Base-by-base conservation (phyloP, 768 basidiomycete genomes). In the Hypholoma fasciculare region DNA sequence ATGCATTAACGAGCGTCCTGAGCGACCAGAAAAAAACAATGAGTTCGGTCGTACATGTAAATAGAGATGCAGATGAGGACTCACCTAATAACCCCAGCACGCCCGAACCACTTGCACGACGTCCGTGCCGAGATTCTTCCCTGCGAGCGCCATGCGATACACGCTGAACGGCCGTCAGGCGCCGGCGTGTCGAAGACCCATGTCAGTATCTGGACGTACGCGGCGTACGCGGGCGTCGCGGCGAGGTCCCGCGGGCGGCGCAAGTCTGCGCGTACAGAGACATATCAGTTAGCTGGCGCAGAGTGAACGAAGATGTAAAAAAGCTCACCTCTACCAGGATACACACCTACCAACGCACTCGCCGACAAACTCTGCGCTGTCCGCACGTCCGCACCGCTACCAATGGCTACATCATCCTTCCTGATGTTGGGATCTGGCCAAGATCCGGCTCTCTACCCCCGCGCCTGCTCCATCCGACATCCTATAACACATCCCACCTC, bases 101-200 rank as follows among this genome's bases (percentile, higher is more conserved):
- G 4, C 23, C 23, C 23, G 23, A 4, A 23, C 23, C 23, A 23
- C 4, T 23, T 23, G 1, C 23, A 23, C 23, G 23, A 98, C 90
- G 62, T 94, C 92, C 60, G 92, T 98, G 12, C 96, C 96, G 1
- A 98, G 82, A 64, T 95, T 89, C 68, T 98, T 96, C 0, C 96
- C 96, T 0, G 95, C 90, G 19, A 95, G 77, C 0, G 96, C 96
- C 90, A 99, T 97, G 48, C 93, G 84, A 72, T 99, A 96, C 7
- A 99, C 92, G 63, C 92, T 91, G 70, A 99, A 99, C 0, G 96
- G 96, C 16, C 87, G 34, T 88, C 77, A 0, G 91, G 85, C 0
- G 87, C 81, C 0, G 96, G 96, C 2, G 89, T 88, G 69, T 99
- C 96, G 48, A 98, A 74, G 76, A 98, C 98, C 94, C 96, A 98